A percentile compares a stretch with the other conserved stretches of the same genome.
These are phyloP conservation scores for Byssothecium circinans DNA, from an alignment of 2,329 filamentous ascomycete species.

Conservation along the genomic window DNA sequence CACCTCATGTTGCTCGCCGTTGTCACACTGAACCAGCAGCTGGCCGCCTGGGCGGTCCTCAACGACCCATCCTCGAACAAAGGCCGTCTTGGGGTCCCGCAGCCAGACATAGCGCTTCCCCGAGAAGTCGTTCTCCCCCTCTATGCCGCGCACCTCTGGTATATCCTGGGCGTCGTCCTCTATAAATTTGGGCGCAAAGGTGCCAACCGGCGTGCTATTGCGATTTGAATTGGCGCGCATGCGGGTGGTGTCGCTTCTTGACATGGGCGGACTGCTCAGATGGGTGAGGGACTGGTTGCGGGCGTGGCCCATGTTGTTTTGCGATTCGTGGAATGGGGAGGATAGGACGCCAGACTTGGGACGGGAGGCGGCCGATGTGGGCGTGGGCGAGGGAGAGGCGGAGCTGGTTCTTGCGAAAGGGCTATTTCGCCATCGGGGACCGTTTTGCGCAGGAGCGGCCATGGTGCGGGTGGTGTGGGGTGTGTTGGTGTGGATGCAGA, in stretches of 20 bases:
- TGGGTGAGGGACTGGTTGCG: constrained; percentile 68
- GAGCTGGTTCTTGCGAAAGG: constrained; percentile 69
- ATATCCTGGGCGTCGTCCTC: constrained; percentile 71
- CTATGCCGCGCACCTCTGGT: constrained; percentile 69
- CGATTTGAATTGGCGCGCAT: constrained; percentile 64
- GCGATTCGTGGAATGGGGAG: constrained; percentile 55
- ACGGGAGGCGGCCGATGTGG: constrained; percentile 52
- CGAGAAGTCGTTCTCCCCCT: constrained; percentile 98
- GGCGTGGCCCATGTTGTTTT: constrained; percentile 56
- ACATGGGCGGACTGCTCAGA: constrained; percentile 44
- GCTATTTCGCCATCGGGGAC: constrained; percentile 75
- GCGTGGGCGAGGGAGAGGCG: constrained; percentile 63
- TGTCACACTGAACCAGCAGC: constrained; percentile 87
- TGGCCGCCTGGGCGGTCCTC: constrained; percentile 72
- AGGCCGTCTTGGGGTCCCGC: constrained; percentile 81
- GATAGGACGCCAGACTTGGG: constrained; percentile 77
- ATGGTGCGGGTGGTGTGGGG: constrained; percentile 41
- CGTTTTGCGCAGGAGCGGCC: constrained; percentile 60
- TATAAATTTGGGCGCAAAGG: constrained; percentile 96
- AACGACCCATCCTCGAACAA: constrained; percentile 89
- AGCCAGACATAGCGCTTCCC: constrained; percentile 99
- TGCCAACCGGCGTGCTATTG: constrained; percentile 69
- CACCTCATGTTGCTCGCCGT: constrained; percentile 91
- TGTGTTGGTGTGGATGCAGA: not conserved
- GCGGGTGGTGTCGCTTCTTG: constrained; percentile 40